Conservation (phyloP, 2,329 filamentous ascomycete genomes). For the Colletotrichum coccodes region DNA sequence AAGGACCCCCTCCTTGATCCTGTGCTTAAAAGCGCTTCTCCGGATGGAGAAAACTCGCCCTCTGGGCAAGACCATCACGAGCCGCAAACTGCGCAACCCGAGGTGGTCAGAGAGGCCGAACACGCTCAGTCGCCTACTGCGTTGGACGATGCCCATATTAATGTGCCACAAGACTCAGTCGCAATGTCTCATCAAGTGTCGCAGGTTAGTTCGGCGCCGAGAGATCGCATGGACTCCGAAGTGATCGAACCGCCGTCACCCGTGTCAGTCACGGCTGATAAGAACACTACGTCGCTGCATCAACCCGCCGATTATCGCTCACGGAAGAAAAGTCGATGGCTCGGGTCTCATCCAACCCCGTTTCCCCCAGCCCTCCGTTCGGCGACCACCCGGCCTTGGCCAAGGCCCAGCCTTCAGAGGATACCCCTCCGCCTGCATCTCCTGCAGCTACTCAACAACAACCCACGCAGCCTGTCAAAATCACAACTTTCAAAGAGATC, state of each 20-base stretch:
- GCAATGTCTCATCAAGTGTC: constrained; percentile 48
- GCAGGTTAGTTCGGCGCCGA: constrained; percentile 45
- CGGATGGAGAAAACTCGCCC: neutral
- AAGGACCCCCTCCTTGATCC: neutral
- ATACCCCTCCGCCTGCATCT: constrained; percentile 30
- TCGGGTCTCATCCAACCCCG: constrained; percentile 44
- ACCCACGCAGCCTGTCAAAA: constrained; percentile 42
- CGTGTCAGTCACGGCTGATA: constrained; percentile 49
- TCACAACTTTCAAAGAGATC: constrained; percentile 80
- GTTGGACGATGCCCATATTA: constrained; percentile 11
- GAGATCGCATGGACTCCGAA: constrained; percentile 38
- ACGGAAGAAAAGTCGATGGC: constrained; percentile 56
- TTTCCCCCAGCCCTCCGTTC: constrained; percentile 48
- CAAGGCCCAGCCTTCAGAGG: constrained; percentile 1
- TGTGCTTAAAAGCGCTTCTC: neutral
- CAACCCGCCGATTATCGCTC: constrained; percentile 48
- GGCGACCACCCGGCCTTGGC: constrained; percentile 49
- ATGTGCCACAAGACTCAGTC: constrained; percentile 4
- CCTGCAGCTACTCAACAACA: constrained; percentile 33
- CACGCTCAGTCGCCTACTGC: neutral
- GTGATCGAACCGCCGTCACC: constrained; percentile 55
- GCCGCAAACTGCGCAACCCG: neutral
- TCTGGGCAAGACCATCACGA: neutral
- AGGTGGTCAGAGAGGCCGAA: neutral
- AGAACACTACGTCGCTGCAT: constrained; percentile 37